Base-by-base conservation (phyloP, 1,284 basidiomycete genomes). In the Athelia sp. region DNA sequence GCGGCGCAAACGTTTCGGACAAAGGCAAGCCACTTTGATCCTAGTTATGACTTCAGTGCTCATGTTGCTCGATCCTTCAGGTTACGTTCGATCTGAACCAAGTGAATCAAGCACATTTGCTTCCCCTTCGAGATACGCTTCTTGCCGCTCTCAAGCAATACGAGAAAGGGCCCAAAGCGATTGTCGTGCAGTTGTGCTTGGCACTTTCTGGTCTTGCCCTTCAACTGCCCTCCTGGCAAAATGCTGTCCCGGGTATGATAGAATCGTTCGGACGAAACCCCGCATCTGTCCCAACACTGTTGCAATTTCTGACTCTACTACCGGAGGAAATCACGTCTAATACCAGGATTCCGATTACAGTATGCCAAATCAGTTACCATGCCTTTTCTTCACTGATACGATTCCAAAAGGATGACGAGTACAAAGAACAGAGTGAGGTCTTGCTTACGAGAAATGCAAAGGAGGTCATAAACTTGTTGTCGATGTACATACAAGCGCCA, bases 1-100 rank as follows among this genome's bases (percentile, higher is more conserved):
- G 93, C 95, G 15, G 93, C 96, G 0, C 97, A 99, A 70, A 99
- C 97, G 0, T 93, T 99, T 65, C 79, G 96, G 61, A 79, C 89
- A 52, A 99, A 99, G 79, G 95, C 93, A 53, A 59, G 83, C 70
- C 23, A 45, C 45, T 54, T 45, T 44, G 50, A 26, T 47, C 49
- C 29, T 48, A 13, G 26, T 13, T 43, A 42, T 52, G 45, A 47
- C 34, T 52, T 52, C 50, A 60, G 54, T 52, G 55, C 46, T 63
- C 61, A 64, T 65, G 54, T 49, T 46, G 58, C 56, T 48, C 26
- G 50, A 49, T 50, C 36, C 15, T 40, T 9, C 60, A 98, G 95
- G 93, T 98, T 59, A 93, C 87, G 8, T 99, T 95, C 68, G 97
- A 99, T 77, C 82, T 99, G 44, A 71, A 87, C 49, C 92, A 98